Conservation (phyloP, 768 basidiomycete species). For the Ramaria rubella region DNA sequence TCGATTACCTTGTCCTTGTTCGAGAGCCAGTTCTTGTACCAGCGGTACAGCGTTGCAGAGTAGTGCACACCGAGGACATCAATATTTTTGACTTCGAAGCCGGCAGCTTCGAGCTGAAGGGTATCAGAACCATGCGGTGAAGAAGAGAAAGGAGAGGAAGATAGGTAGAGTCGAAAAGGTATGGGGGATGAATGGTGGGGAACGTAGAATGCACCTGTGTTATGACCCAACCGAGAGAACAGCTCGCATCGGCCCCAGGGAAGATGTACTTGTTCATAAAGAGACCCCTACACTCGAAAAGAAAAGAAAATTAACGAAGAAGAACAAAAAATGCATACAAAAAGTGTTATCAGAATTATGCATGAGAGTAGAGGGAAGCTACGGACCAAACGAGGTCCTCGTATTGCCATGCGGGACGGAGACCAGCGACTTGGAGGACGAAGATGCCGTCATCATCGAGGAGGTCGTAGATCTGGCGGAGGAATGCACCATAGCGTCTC, state of each 20-base stretch:
- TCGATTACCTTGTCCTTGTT: constrained; percentile 87
- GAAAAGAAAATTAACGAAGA: background rate
- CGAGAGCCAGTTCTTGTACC: constrained; percentile 96
- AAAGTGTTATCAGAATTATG: too few relatives aligned
- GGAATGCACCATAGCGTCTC: constrained; percentile 82
- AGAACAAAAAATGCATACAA: background rate
- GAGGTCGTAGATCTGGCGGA: constrained; percentile 86
- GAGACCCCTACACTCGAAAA: constrained; percentile 53
- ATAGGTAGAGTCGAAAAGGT: too few relatives aligned
- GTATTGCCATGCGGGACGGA: constrained; percentile 95
- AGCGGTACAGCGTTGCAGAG: constrained; percentile 80
- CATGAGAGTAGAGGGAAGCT: too few relatives aligned
- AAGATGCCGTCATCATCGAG: constrained; percentile 92
- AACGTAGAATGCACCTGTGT: constrained; percentile 41
- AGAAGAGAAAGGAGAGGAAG: background rate
- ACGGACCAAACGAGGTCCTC: constrained; percentile 91
- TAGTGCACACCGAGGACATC: constrained; percentile 98
- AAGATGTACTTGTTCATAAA: constrained; percentile 99
- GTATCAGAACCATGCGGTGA: background rate
- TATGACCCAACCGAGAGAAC: constrained; percentile 95
- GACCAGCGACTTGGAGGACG: constrained; percentile 95
- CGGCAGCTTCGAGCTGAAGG: constrained; percentile 60
- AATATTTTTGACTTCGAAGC: constrained; percentile 94
- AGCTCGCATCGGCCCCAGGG: constrained; percentile 96
- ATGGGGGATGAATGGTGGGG: background rate